These are phyloP conservation scores for Pogostemon cablin DNA, from an alignment of 257 asterid species.

Conservation along the genomic window DNA sequence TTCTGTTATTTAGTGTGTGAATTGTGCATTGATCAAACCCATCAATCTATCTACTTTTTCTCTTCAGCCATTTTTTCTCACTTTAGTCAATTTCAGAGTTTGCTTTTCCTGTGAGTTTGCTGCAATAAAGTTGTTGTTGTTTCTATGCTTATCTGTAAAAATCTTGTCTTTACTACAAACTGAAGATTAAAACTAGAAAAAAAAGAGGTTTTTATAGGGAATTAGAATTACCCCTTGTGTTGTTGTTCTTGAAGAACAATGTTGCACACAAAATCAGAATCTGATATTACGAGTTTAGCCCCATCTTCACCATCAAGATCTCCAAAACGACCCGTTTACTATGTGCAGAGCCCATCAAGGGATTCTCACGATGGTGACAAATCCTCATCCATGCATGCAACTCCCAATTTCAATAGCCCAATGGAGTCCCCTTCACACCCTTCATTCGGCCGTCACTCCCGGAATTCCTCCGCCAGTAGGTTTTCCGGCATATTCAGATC, in stretches of 20 bases:
- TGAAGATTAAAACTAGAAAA: neutral
- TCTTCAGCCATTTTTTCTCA: neutral
- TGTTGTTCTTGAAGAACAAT: slow-evolving; percentile 29
- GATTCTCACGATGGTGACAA: slow-evolving; percentile 95
- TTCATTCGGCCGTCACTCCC: slow-evolving; percentile 88
- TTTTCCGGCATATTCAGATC: slow-evolving; percentile 97
- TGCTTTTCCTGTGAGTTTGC: neutral
- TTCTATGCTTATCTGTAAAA: neutral
- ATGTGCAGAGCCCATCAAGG: slow-evolving; percentile 94
- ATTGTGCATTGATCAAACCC: neutral
- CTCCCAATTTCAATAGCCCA: slow-evolving; percentile 86
- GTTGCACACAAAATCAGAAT: slow-evolving; percentile 90
- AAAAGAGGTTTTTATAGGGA: neutral
- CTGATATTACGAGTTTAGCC: slow-evolving; percentile 89
- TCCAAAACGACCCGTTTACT: slow-evolving; percentile 82
- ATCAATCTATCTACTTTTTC: slow-evolving; percentile 4
- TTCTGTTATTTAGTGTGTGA: neutral
- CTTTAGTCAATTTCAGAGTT: slow-evolving; percentile 13
- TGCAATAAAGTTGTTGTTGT: neutral
- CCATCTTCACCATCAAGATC: slow-evolving; percentile 96
- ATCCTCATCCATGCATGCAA: slow-evolving; percentile 82
- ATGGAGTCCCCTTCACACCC: slow-evolving; percentile 98
- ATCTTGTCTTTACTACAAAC: neutral
- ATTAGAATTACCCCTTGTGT: neutral
- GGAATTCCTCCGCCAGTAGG: slow-evolving; percentile 87